These are phyloP conservation scores for Pseudogymnoascus sp. DNA, from an alignment of 2,329 filamentous ascomycete species.

Conservation along the genomic window DNA sequence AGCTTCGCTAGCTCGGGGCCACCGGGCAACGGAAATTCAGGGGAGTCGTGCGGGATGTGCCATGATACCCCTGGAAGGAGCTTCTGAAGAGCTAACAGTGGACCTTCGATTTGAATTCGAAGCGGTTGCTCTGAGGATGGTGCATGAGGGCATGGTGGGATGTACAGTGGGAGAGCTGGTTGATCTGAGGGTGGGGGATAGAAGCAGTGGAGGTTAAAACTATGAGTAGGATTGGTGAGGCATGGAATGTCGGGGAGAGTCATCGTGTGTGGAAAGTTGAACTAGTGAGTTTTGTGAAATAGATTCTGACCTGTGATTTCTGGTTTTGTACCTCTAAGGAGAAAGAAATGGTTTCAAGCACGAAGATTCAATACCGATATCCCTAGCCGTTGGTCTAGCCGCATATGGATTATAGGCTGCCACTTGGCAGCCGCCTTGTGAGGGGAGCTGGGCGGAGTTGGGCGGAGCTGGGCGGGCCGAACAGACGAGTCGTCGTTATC, in stretches of 20 bases:
- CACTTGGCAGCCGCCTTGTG: too few species aligned
- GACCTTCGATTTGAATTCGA: slow-evolving; percentile 14
- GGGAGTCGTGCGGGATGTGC: slow-evolving; percentile 7
- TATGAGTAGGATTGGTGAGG: slow-evolving; percentile 13
- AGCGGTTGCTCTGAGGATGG: slow-evolving; percentile 9
- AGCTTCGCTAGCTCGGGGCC: slow-evolving; percentile 13
- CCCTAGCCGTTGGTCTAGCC: too few species aligned
- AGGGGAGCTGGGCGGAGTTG: too few species aligned
- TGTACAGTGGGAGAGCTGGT: slow-evolving; percentile 14
- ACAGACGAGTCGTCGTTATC: too few species aligned
- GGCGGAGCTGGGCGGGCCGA: too few species aligned
- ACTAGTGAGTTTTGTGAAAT: too few species aligned
- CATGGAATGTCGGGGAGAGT: slow-evolving; percentile 13
- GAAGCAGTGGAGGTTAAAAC: slow-evolving; percentile 14
- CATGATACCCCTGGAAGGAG: slow-evolving; percentile 14
- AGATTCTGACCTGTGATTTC: too few species aligned
- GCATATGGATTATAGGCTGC: too few species aligned
- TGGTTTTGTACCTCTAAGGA: too few species aligned
- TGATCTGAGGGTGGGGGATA: slow-evolving; percentile 13
- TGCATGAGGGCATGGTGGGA: slow-evolving; percentile 11
- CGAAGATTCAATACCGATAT: too few species aligned
- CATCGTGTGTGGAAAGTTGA: not conserved
- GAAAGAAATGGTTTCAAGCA: too few species aligned
- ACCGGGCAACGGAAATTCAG: slow-evolving; percentile 8
- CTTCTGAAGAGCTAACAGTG: slow-evolving; percentile 12